These are phyloP conservation scores for Pichia sp. DNA, from an alignment of 1,139 yeast species.

Conservation along the genomic window DNA sequence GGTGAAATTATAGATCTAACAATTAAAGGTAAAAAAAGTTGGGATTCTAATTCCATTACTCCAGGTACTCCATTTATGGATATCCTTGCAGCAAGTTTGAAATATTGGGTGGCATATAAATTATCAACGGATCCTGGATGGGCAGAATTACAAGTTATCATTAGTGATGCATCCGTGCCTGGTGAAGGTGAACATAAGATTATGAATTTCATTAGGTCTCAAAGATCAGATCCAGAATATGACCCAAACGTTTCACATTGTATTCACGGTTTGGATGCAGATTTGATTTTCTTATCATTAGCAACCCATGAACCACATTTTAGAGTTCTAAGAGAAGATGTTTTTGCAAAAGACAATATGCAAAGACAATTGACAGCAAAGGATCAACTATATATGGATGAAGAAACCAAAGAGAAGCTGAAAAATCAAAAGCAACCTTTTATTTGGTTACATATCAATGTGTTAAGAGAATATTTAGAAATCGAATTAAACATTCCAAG, in stretches of 20 bases:
- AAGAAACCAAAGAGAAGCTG: constrained; percentile 50
- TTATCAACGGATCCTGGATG: constrained; percentile 84
- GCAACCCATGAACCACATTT: constrained; percentile 98
- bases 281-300: constrained; percentile 89
- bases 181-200: constrained; percentile 99
- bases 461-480: constrained; percentile 80
- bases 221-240: constrained; percentile 78
- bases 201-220: constrained; percentile 86
- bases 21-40: constrained; percentile 49
- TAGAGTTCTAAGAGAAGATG: constrained; percentile 89
- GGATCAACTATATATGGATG: constrained; percentile 53
- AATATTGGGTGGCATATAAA: constrained; percentile 88
- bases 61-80: constrained; percentile 99
- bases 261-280: constrained; percentile 96
- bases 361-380: constrained; percentile 44
- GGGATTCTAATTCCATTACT: constrained; percentile 97
- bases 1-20: constrained; percentile 66
- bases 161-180: constrained; percentile 95
- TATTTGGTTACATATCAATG: constrained; percentile 87
- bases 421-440: constrained; percentile 77
- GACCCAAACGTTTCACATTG: constrained; percentile 89
- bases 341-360: constrained; percentile 63
- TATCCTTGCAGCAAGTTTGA: constrained; percentile 68
- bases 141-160: constrained; percentile 75
- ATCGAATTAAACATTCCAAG: constrained; percentile 72